Base-by-base conservation (phyloP, 2,329 filamentous ascomycete species). In the Beauveria asiatica region DNA sequence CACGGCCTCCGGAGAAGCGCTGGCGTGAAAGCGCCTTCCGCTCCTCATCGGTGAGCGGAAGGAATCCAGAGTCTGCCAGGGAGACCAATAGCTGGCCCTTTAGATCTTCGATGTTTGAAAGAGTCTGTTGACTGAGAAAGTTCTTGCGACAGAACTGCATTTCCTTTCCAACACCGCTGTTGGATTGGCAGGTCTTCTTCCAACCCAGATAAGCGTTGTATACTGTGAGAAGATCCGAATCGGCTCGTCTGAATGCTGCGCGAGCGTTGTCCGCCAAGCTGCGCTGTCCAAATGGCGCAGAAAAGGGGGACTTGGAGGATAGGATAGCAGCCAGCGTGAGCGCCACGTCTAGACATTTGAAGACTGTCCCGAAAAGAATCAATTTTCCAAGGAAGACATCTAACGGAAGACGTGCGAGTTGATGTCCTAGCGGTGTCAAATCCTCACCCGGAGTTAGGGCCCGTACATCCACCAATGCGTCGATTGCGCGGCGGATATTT, bases 321-420 rank as follows among this genome's bases (percentile, higher is more conserved):
- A 99, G 75, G 27, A 96, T 93, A 8, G 94, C 93, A 7, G 95
- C 94, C 60, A 95, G 89, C 2, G 92, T 97, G 57, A 97, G 83
- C 17, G 90, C 85, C 71, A 93, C 92, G 73, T 99, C 94, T 3
- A 97, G 80, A 68, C 93, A 97, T 68, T 88, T 88, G 76, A 97
- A 97, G 44, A 95, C 85, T 5, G 86, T 85, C 0, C 92, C 91
- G 41, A 96, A 82, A 5, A 99, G 80, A 50, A 97, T 90, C 42
- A 99, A 82, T 72, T 99, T 99, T 19, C 93, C 93, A 1, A 99
- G 80, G 72, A 96, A 96, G 11, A 97, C 93, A 70, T 99, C 94
- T 2, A 99, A 77, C 1, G 94, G 94, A 8, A 99, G 74, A 63
- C 91, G 89, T 1, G 94, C 92, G 33, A 99, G 81, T 70, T 97